Evolutionary conservation across 1,284 basidiomycete genomes (phyloP).

Genomic region (Papiliotrema flavescens): DNA sequence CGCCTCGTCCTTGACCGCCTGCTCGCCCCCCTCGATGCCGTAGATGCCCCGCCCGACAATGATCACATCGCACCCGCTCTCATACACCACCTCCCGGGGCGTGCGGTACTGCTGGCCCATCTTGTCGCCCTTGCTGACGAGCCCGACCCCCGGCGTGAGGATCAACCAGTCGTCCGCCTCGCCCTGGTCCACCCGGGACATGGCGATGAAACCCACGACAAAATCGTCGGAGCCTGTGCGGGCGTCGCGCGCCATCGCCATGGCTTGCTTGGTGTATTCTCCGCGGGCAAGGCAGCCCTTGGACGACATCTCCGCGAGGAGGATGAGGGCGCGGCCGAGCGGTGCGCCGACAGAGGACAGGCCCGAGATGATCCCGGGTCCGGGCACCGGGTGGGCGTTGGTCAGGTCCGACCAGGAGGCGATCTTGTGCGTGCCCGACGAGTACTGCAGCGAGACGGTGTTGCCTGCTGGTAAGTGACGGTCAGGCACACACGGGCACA

Average conservation of each 20-base stretch:
- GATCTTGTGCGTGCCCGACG: slow-evolving; percentile 88
- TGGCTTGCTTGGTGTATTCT: slow-evolving; percentile 77
- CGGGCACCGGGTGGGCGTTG: slow-evolving; percentile 93
- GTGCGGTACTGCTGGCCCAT: slow-evolving; percentile 98
- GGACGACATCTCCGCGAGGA: slow-evolving; percentile 96
- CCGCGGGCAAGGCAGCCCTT: slow-evolving; percentile 81
- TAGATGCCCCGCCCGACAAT: slow-evolving; percentile 97
- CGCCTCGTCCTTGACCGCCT: slow-evolving; percentile 65
- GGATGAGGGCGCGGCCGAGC: slow-evolving; percentile 76
- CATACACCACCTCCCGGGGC: slow-evolving; percentile 75
- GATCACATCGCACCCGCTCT: slow-evolving; percentile 92
- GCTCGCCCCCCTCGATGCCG: slow-evolving; percentile 60
- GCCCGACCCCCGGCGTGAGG: slow-evolving; percentile 87
- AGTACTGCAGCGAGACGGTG: slow-evolving; percentile 93
- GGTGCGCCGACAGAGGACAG: slow-evolving; percentile 81
- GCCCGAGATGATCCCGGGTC: slow-evolving; percentile 87
- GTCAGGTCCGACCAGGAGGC: slow-evolving; percentile 96
- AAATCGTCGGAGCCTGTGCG: slow-evolving; percentile 62
- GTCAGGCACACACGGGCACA: not conserved
- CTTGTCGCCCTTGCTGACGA: slow-evolving; percentile 75
- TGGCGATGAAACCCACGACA: slow-evolving; percentile 93
- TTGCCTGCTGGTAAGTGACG: slow-evolving; percentile 61
- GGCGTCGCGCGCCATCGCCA: slow-evolving; percentile 72
- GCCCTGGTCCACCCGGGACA: slow-evolving; percentile 68
- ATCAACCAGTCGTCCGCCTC: slow-evolving; percentile 76